These are phyloP conservation scores for Fusarium veterinarium DNA, from an alignment of 2,329 filamentous ascomycete species.

Conservation along the genomic window DNA sequence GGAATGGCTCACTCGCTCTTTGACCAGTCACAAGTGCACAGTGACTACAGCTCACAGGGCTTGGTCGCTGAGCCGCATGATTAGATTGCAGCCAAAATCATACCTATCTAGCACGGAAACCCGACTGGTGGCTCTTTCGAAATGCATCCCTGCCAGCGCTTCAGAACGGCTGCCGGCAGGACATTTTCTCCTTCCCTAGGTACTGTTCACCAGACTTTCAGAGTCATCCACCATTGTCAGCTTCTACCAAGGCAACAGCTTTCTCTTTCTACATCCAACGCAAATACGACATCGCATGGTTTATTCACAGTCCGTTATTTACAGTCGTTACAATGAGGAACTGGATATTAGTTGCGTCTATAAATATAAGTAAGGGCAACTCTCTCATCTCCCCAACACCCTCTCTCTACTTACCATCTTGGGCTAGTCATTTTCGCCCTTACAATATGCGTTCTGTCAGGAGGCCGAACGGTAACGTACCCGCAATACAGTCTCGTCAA, in stretches of 20 bases:
- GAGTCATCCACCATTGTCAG: neutral
- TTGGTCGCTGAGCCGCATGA: neutral
- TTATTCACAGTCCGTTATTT: neutral
- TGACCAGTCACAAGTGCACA: conserved; percentile 12
- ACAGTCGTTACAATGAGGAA: conserved; percentile 7
- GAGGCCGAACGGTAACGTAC: neutral
- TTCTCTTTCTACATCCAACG: neutral
- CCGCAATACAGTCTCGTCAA: conserved; percentile 22
- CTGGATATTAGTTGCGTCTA: conserved; percentile 6
- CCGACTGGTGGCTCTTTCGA: neutral
- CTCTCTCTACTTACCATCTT: neutral
- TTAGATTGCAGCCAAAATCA: conserved; percentile 5
- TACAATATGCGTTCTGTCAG: conserved; percentile 31
- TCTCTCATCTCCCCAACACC: neutral
- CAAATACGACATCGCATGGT: neutral
- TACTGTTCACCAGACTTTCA: neutral
- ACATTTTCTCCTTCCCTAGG: neutral
- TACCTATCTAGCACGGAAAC: too few relatives aligned
- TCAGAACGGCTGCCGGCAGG: neutral
- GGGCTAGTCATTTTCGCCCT: conserved; percentile 27
- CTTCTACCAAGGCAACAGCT: neutral
- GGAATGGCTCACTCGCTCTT: neutral
- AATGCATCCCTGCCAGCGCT: conserved; percentile 2
- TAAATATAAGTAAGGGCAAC: conserved; percentile 16
- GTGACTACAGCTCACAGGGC: conserved; percentile 33